Evolutionary conservation across 2,329 filamentous ascomycete species (phyloP).

Genomic region (Fusarium luffae): DNA sequence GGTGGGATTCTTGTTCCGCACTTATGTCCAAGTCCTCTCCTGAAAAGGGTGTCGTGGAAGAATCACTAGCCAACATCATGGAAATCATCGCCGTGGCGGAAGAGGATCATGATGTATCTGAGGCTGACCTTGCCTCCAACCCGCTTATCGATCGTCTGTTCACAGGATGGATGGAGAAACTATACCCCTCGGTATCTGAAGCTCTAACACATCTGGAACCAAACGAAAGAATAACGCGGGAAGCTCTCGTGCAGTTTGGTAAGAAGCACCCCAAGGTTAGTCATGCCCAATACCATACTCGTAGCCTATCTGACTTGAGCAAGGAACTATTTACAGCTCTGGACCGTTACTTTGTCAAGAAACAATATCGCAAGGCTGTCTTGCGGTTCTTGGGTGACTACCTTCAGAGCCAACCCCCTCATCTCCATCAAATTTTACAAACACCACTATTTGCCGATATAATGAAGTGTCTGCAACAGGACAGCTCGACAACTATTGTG

Average conservation of each 20-base stretch:
- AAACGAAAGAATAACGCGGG: constrained; percentile 62
- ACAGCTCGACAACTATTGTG: constrained; percentile 81
- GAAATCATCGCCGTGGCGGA: constrained; percentile 72
- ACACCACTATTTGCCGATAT: constrained; percentile 78
- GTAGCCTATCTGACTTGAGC: not conserved
- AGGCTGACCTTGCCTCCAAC: constrained; percentile 56
- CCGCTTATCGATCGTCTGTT: constrained; percentile 68
- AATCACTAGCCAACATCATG: constrained; percentile 72
- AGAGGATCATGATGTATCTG: constrained; percentile 60
- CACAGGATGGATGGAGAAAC: constrained; percentile 66
- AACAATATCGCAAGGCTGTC: constrained; percentile 70
- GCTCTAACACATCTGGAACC: constrained; percentile 54
- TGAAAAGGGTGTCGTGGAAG: constrained; percentile 71
- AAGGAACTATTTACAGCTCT: constrained; percentile 74
- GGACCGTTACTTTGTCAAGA: constrained; percentile 73
- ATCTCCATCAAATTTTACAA: constrained; percentile 77
- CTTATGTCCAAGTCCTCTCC: constrained; percentile 63
- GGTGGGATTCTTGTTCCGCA: constrained; percentile 70
- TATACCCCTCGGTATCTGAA: constrained; percentile 52
- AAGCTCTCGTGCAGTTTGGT: constrained; percentile 69
- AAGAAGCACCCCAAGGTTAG: constrained; percentile 72
- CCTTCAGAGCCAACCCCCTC: constrained; percentile 80
- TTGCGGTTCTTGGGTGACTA: constrained; percentile 78
- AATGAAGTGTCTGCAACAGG: constrained; percentile 78
- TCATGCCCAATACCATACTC: not conserved